Evolutionary conservation across 1,139 yeast genomes (phyloP), one percentile per base, ranked within the genome.

Genomic region (Candida sojae): DNA sequence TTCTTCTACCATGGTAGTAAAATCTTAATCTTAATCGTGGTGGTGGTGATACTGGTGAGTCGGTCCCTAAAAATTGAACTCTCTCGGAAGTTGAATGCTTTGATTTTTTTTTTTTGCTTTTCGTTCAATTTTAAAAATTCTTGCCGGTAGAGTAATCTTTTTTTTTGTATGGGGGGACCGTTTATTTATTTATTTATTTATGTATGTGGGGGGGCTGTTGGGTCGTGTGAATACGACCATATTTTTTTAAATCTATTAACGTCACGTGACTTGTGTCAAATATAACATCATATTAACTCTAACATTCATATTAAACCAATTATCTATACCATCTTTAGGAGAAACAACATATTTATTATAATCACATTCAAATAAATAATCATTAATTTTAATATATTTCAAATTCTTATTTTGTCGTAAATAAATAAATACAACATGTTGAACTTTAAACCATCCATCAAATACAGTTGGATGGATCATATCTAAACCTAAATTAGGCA

Each of bases 391-490:
- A 25, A 82, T 67, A 55, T 79, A 81, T 42, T 60, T 50, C 34
- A 82, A 55, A 1, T 53, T 44, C 0, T 47, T 44, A 49, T 70
- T 71, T 8, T 61, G 51, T 13, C 63, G 53, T 39, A 61, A 55
- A 47, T 73, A 72, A 5, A 70, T 64, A 36, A 69, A 51, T 1
- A 81, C 83, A 8, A 80, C 76, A 55, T 80, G 83, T 53, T 80
- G 83, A 1, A 81, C 81, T 49, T 80, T 71, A 52, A 71, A 70
- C 86, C 86, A 82, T 48, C 77, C 79, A 57, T 82, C 86, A 54
- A 73, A 74, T 2, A 82, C 68, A 2, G 80, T 79, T 4, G 83
- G 83, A 57, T 80, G 81, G 4, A 71, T 66, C 65, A 75, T 78
- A 12, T 80, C 83, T 26, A 79, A 60, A 0, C 85, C 86, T 66